Percentiles rank a stretch among this genome's conserved stretches.
Evolutionary conservation across 495 filamentous ascomycete genomes (phyloP).

Genomic region (Penicillium paxilli): DNA sequence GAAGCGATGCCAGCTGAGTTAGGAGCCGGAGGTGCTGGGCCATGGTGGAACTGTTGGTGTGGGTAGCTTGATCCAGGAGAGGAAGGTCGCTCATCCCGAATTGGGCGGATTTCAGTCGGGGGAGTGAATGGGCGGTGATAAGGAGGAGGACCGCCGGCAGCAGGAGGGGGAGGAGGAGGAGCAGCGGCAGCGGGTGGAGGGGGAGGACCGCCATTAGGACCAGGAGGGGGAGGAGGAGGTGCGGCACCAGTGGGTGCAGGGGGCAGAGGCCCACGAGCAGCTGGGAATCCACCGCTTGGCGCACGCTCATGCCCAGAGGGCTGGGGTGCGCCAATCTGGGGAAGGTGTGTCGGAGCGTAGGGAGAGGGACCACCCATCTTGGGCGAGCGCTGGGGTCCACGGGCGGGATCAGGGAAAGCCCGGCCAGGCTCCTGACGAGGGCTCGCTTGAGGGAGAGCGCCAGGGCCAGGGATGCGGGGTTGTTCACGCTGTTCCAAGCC

Average conservation of each 20-base stretch:
- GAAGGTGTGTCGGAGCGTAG: slow-evolving; percentile 64
- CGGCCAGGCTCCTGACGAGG: slow-evolving; percentile 70
- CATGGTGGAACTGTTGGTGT: slow-evolving; percentile 74
- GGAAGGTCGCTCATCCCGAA: slow-evolving; percentile 80
- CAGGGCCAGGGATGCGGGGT: slow-evolving; percentile 63
- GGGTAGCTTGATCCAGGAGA: slow-evolving; percentile 82
- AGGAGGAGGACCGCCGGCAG: slow-evolving; percentile 48
- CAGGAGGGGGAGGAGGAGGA: slow-evolving; percentile 17
- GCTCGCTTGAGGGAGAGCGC: slow-evolving; percentile 65
- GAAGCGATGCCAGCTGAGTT: slow-evolving; percentile 75
- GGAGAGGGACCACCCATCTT: slow-evolving; percentile 58
- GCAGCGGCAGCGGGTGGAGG: too few species aligned
- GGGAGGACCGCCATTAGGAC: slow-evolving; percentile 49
- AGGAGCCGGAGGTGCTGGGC: slow-evolving; percentile 55
- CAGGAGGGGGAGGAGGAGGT: slow-evolving; percentile 49
- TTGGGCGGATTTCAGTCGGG: slow-evolving; percentile 78
- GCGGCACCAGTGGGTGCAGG: slow-evolving; percentile 45
- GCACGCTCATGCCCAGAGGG: slow-evolving; percentile 50
- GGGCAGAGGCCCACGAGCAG: slow-evolving; percentile 33
- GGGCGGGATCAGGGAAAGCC: slow-evolving; percentile 70
- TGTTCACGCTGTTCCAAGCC: slow-evolving; percentile 78
- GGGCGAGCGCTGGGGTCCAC: slow-evolving; percentile 64
- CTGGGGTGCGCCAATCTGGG: slow-evolving; percentile 59
- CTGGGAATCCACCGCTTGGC: slow-evolving; percentile 54
- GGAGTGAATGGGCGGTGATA: slow-evolving; percentile 71